These are phyloP conservation scores for Globisporangium heterothallicum DNA, from an alignment of 352 stramenopile species.

Conservation along the genomic window DNA sequence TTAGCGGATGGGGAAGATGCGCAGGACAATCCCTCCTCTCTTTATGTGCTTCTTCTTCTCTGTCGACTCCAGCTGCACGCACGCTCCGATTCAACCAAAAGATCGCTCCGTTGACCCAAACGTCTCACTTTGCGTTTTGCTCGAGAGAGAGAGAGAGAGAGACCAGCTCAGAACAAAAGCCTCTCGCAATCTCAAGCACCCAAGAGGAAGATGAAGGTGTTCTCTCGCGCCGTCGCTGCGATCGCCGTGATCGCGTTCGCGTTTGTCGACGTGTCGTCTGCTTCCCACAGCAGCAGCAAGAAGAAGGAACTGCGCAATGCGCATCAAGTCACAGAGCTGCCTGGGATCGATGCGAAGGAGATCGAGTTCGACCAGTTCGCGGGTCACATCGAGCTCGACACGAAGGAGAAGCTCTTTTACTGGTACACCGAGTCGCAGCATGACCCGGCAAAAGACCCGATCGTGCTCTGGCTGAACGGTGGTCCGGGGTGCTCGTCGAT, in stretches of 20 bases:
- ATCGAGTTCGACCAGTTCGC: slow-evolving; percentile 60
- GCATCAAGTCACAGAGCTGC: slow-evolving; percentile 44
- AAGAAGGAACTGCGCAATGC: slow-evolving; percentile 7
- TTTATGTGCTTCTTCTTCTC: too few relatives aligned
- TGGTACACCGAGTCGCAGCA: slow-evolving; percentile 56
- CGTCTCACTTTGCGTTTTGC: too few relatives aligned
- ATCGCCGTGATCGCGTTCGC: slow-evolving; percentile 19
- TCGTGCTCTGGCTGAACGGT: slow-evolving; percentile 91
- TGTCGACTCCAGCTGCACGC: too few relatives aligned
- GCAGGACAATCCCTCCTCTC: too few relatives aligned
- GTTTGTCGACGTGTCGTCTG: slow-evolving; percentile 16
- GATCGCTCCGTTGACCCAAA: too few relatives aligned
- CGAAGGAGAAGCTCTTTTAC: slow-evolving; percentile 63
- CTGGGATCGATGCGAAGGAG: slow-evolving; percentile 27
- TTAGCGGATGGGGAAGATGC: too few relatives aligned
- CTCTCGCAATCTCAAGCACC: not conserved
- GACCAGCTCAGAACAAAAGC: too few relatives aligned
- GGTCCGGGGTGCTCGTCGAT: slow-evolving; percentile 83
- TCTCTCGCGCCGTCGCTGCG: not conserved
- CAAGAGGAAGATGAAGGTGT: not conserved
- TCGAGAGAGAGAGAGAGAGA: too few relatives aligned
- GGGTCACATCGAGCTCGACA: slow-evolving; percentile 39
- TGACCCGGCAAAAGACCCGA: slow-evolving; percentile 49
- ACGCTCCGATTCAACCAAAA: too few relatives aligned
- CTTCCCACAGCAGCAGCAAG: not conserved